Evolutionary conservation across 78 protist species (phyloP).

Genomic region (Polysphondylium violaceum): DNA sequence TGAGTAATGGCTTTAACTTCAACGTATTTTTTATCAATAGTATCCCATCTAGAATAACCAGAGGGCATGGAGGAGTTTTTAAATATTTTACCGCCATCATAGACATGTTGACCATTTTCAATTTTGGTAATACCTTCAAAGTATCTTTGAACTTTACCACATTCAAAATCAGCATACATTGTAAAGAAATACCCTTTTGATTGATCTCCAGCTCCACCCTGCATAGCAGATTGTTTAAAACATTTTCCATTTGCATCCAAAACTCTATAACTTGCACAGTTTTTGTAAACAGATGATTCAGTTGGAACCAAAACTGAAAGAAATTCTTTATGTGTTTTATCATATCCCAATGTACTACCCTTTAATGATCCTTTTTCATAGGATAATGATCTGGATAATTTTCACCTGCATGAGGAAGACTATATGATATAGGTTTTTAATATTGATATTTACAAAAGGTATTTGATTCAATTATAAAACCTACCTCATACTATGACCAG

Average conservation of each 20-base stretch:
- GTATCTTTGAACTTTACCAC: neutral
- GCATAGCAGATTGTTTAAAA: neutral
- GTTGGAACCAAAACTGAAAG: constrained; percentile 16
- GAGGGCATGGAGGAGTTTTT: no score
- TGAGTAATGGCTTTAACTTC: neutral
- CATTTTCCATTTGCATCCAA: neutral
- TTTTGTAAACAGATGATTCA: neutral
- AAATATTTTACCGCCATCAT: no score
- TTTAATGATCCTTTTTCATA: constrained; percentile 21
- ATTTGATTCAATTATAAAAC: no score
- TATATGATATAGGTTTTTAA: neutral
- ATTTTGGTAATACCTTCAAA: constrained; percentile 25
- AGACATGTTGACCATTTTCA: no score
- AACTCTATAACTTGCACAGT: neutral
- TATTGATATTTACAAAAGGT: no score
- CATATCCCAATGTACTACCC: constrained; percentile 31
- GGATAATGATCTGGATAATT: neutral
- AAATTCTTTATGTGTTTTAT: constrained; percentile 27
- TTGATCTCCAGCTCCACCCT: constrained; percentile 29
- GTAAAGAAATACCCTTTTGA: constrained; percentile 25
- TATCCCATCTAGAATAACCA: no score
- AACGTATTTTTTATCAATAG: neutral
- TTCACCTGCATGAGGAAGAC: constrained; percentile 9
- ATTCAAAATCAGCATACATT: constrained; percentile 15
- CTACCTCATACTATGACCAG: no score